These are phyloP conservation scores for Eutrema yunnanense DNA, from an alignment of 345 rosid species.

Conservation along the genomic window DNA sequence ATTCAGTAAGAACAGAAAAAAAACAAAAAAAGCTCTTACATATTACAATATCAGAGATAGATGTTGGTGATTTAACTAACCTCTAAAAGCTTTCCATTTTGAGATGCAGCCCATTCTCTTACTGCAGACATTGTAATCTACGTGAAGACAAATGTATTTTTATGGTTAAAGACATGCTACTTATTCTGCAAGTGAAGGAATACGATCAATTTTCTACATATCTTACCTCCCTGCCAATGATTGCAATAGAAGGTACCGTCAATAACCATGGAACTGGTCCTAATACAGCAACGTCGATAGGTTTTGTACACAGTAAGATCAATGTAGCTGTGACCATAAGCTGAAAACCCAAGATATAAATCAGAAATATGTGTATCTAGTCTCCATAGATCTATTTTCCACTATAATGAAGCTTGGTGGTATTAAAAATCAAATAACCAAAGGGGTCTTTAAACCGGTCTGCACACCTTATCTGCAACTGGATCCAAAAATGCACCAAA, in stretches of 20 bases:
- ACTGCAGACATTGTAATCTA: constrained; percentile 99
- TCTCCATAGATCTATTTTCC: background rate
- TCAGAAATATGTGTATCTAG: background rate
- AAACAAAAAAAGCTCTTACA: background rate
- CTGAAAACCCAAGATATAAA: constrained; percentile 36
- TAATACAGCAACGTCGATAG: constrained; percentile 47
- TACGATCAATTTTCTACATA: background rate
- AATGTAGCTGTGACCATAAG: constrained; percentile 97
- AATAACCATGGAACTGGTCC: constrained; percentile 74
- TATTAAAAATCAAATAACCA: background rate
- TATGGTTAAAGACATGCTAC: background rate
- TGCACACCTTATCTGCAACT: constrained; percentile 96
- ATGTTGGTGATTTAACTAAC: constrained; percentile 32
- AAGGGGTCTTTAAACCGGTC: background rate
- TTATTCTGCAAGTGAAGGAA: background rate
- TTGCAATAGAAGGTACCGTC: constrained; percentile 84
- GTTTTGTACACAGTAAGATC: constrained; percentile 80
- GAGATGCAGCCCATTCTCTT: constrained; percentile 99
- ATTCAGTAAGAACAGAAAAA: background rate
- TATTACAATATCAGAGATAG: background rate
- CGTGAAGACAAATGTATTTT: constrained; percentile 2
- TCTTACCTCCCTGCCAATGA: constrained; percentile 93
- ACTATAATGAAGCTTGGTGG: background rate
- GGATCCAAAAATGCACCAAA: constrained; percentile 99
- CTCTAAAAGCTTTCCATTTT: constrained; percentile 75